These are phyloP conservation scores for Catenaria anguillulae DNA, from an alignment of 371 early-diverging fungal species.

Conservation along the genomic window DNA sequence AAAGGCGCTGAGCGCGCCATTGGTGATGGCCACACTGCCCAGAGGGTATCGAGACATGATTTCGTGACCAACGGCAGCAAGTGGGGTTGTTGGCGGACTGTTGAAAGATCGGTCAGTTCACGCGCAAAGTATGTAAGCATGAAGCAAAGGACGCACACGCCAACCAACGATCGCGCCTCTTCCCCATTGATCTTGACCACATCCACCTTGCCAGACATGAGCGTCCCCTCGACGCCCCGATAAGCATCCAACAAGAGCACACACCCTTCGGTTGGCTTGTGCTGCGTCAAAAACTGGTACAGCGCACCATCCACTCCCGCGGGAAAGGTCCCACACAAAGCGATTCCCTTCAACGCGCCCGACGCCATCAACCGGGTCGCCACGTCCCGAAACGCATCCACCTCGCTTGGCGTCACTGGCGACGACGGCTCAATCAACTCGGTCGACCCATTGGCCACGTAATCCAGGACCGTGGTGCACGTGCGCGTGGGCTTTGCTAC, in stretches of 20 bases:
- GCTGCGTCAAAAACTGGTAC: constrained; percentile 13
- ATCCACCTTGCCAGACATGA: constrained; percentile 19
- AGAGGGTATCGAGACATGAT: constrained; percentile 11
- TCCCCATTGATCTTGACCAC: constrained; percentile 26
- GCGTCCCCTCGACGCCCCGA: constrained; percentile 16
- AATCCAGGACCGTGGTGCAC: constrained; percentile 27
- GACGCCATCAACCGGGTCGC: background rate
- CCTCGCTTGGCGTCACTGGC: background rate
- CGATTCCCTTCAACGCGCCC: background rate
- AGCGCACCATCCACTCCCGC: constrained; percentile 18
- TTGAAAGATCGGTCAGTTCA: background rate
- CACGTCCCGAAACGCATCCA: background rate
- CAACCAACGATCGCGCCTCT: constrained; percentile 14
- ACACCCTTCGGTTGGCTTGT: background rate
- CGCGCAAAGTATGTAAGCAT: too few relatives aligned
- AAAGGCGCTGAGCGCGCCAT: too few relatives aligned
- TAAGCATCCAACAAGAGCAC: constrained; percentile 24
- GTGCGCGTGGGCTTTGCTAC: constrained; percentile 18
- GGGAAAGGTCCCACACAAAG: constrained; percentile 20
- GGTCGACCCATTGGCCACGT: constrained; percentile 21
- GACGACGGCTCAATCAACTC: constrained; percentile 19
- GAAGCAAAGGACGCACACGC: background rate
- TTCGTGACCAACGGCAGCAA: constrained; percentile 11
- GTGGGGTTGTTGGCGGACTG: constrained; percentile 1
- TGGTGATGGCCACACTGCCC: constrained; percentile 20